Conservation (phyloP, 2,329 filamentous ascomycete genomes). For the Hirsutella thompsonii region DNA sequence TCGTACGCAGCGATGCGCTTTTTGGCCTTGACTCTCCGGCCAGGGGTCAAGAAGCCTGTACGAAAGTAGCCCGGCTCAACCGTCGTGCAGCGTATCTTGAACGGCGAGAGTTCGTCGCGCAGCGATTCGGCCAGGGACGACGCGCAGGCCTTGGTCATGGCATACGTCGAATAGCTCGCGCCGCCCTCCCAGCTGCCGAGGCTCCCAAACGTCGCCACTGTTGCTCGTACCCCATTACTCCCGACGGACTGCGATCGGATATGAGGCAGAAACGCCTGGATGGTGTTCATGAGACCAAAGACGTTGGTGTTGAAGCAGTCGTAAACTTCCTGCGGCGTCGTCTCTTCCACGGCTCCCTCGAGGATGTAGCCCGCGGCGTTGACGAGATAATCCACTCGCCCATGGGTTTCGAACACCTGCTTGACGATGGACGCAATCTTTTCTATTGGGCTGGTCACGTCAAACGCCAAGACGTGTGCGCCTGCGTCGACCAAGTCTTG, state of each 20-base stretch:
- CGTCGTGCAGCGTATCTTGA: conserved; percentile 27
- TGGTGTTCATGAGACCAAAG: conserved; percentile 35
- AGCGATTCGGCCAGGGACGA: conserved; percentile 31
- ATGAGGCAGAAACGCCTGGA: conserved; percentile 32
- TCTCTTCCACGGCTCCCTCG: conserved; percentile 27
- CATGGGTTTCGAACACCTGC: too few relatives aligned
- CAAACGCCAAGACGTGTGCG: conserved; percentile 29
- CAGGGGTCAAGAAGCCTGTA: conserved; percentile 31
- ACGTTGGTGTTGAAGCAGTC: conserved; percentile 38
- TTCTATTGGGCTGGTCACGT: conserved; percentile 27
- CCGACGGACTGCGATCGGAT: conserved; percentile 24
- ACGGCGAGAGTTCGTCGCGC: conserved; percentile 27
- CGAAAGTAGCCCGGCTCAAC: conserved; percentile 42
- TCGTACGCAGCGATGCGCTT: conserved; percentile 20
- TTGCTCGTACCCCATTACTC: conserved; percentile 11
- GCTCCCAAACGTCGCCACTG: conserved; percentile 32
- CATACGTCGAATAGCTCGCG: conserved; percentile 24
- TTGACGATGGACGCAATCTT: too few relatives aligned
- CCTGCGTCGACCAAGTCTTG: conserved; percentile 27
- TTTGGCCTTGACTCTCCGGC: conserved; percentile 11
- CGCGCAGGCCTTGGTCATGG: conserved; percentile 31
- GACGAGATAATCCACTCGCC: conserved; percentile 29
- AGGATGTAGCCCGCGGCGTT: conserved; percentile 34
- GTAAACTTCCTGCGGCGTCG: conserved; percentile 20
- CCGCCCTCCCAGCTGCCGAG: conserved; percentile 29